These are phyloP conservation scores for Prunus mume DNA, from an alignment of 306 rosid genomes.

Conservation along the genomic window DNA sequence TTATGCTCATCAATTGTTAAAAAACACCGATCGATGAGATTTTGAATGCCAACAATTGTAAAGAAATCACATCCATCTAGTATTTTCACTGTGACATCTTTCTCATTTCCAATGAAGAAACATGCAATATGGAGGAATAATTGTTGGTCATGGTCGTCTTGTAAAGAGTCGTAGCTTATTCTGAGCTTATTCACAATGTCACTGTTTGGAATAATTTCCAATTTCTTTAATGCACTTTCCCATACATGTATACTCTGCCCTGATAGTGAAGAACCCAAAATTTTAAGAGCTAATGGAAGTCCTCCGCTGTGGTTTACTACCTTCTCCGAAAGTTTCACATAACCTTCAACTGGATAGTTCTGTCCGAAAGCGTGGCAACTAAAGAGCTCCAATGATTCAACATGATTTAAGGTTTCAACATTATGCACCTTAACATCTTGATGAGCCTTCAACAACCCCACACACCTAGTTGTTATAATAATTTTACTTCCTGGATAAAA, in stretches of 20 bases:
- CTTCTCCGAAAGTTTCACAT: background rate
- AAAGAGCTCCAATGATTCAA: background rate
- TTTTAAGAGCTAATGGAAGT: conserved; percentile 1
- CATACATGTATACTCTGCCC: background rate
- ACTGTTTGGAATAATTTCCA: background rate
- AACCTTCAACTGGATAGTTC: background rate
- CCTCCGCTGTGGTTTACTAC: background rate
- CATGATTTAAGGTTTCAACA: background rate
- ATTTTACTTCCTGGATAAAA: background rate
- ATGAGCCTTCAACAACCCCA: background rate
- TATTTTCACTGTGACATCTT: background rate
- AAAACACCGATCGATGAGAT: background rate
- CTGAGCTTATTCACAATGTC: background rate
- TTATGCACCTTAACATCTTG: background rate
- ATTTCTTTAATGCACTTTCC: background rate
- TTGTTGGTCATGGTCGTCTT: background rate
- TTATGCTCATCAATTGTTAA: background rate
- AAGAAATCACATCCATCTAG: background rate
- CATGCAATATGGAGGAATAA: background rate
- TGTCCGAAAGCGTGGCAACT: background rate
- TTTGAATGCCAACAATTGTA: background rate
- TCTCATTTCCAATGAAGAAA: background rate
- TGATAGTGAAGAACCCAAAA: background rate
- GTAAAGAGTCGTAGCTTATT: background rate
- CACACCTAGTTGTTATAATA: background rate